Evolutionary conservation across 257 asterid genomes (phyloP).

Genomic region (Petunia secreta): DNA sequence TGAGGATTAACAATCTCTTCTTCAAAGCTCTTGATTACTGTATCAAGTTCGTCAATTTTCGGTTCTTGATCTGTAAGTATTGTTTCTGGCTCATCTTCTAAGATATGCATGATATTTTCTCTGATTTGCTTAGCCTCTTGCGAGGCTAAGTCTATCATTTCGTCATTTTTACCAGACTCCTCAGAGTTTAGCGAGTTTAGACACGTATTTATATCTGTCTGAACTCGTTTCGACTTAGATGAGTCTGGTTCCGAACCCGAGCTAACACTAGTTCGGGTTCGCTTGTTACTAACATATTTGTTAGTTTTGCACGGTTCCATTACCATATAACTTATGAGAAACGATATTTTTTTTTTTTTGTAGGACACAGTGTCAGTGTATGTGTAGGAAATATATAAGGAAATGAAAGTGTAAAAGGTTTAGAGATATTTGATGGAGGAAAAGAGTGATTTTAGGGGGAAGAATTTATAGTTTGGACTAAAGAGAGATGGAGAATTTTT

Average conservation of each 20-base stretch:
- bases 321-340: not conserved
- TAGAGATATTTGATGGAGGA: conserved; percentile 16
- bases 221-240: conserved; percentile 28
- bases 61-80: conserved; percentile 28
- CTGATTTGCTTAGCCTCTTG: conserved; percentile 22
- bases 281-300: conserved; percentile 19
- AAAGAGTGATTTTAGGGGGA: not conserved
- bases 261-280: conserved; percentile 29
- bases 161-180: not conserved
- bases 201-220: not conserved
- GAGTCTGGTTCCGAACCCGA: conserved; percentile 28
- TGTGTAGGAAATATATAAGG: not conserved
- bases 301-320: conserved; percentile 19
- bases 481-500: too few relatives aligned
- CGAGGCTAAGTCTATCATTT: conserved; percentile 16
- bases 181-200: not conserved
- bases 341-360: too few relatives aligned
- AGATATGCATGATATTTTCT: conserved; percentile 41
- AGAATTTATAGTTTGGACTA: not conserved
- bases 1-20: conserved; percentile 44
- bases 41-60: conserved; percentile 45
- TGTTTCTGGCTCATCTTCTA: conserved; percentile 38
- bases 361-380: not conserved
- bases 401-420: not conserved
- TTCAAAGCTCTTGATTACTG: conserved; percentile 52